phyloP scores from a whole-genome alignment of 306 rosid genomes.

The Cucumis melo region DNA sequence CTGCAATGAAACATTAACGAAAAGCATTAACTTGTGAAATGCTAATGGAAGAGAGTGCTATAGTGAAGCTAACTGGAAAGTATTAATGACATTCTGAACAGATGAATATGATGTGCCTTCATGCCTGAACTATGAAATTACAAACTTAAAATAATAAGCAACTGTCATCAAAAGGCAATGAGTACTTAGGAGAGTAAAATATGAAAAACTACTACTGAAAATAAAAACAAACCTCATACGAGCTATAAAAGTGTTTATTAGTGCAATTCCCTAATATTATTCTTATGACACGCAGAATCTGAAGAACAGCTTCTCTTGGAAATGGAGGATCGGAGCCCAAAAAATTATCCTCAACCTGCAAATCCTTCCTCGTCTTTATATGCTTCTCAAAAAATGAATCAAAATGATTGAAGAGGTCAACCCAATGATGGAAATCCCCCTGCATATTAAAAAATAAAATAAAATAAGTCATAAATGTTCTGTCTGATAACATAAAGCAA shows the following conservation, averaged over 20 bases:
- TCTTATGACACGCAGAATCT: slow-evolving; percentile 77
- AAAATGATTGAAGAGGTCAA: slow-evolving; percentile 86
- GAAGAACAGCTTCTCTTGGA: slow-evolving; percentile 85
- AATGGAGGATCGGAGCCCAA: slow-evolving; percentile 70
- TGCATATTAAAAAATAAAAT: slow-evolving; percentile 33
- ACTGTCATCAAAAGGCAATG: neutral
- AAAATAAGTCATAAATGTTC: slow-evolving; percentile 16
- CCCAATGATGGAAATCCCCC: slow-evolving; percentile 99
- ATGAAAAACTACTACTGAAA: neutral
- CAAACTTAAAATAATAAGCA: neutral
- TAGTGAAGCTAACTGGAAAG: neutral
- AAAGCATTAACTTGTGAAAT: slow-evolving; percentile 3
- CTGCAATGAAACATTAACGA: slow-evolving; percentile 43
- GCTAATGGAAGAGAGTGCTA: neutral
- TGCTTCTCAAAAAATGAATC: slow-evolving; percentile 96
- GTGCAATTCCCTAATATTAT: slow-evolving; percentile 91
- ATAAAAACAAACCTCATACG: slow-evolving; percentile 61
- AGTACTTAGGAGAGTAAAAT: neutral
- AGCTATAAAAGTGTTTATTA: slow-evolving; percentile 89
- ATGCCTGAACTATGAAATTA: neutral
- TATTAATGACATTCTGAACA: neutral
- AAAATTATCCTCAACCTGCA: slow-evolving; percentile 70
- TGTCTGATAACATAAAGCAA: slow-evolving; percentile 1
- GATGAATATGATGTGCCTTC: neutral
- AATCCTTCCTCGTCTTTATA: slow-evolving; percentile 81